phyloP scores from a whole-genome alignment of 2,329 filamentous ascomycete species.

The Talaromyces sp. region DNA sequence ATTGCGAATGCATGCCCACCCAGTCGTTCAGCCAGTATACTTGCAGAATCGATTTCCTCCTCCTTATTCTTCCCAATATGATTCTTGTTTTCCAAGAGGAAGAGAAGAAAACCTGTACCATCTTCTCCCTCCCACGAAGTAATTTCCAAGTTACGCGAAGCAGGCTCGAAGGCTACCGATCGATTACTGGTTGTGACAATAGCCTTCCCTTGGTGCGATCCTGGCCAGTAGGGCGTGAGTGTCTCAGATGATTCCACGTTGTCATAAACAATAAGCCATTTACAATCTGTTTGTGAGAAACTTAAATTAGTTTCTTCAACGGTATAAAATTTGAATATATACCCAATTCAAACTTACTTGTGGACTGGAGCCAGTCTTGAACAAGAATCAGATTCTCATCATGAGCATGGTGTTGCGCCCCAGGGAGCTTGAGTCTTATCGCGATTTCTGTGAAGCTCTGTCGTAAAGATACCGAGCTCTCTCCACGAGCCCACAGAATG shows the following conservation, averaged over 20 bases:
- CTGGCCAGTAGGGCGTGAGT: neutral
- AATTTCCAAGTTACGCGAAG: neutral
- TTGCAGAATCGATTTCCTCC: neutral
- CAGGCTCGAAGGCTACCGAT: neutral
- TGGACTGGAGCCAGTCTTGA: neutral
- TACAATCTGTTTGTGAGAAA: neutral
- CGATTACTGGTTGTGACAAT: neutral
- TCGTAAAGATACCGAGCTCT: neutral
- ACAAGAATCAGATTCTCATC: neutral
- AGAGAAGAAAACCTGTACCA: neutral
- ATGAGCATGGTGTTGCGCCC: neutral
- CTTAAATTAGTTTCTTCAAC: neutral
- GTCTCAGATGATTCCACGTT: neutral
- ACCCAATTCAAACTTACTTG: neutral
- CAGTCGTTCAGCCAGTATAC: neutral
- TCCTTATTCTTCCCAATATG: neutral
- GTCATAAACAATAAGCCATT: neutral
- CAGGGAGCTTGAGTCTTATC: neutral
- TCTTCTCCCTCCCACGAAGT: neutral
- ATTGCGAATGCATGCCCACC: neutral
- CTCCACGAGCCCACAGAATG: neutral
- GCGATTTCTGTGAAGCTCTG: neutral
- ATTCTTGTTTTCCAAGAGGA: neutral
- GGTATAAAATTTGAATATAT: neutral
- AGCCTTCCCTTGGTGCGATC: neutral